Conservation (phyloP, 1,284 basidiomycete genomes). For the Trametes versicolor region DNA sequence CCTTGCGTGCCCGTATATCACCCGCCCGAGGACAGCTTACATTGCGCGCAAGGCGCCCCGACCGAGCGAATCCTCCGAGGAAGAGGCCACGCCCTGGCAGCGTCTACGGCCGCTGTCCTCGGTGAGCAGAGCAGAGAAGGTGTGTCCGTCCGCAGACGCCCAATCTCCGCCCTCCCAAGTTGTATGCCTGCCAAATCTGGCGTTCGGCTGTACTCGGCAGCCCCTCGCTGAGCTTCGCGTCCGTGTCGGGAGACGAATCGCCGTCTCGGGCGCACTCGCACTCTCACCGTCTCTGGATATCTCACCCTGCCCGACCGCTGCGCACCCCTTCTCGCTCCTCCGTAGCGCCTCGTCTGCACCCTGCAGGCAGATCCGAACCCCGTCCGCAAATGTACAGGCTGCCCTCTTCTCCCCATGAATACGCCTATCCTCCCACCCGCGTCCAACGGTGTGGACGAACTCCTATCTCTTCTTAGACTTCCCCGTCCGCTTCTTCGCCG, state of each 20-base stretch:
- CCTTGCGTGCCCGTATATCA: conserved; percentile 2
- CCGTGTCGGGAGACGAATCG: conserved; percentile 10
- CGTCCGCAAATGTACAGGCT: neutral
- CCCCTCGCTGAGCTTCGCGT: conserved; percentile 8
- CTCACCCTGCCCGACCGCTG: neutral
- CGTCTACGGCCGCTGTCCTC: neutral
- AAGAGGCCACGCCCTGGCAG: neutral
- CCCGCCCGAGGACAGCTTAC: conserved; percentile 9
- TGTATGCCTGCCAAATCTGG: conserved; percentile 22
- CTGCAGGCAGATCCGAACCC: conserved; percentile 1
- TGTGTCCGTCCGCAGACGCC: conserved; percentile 12
- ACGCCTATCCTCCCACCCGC: neutral
- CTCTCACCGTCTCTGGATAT: neutral
- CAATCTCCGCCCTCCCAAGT: conserved; percentile 13
- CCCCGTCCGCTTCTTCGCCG: neutral
- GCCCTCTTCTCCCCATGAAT: neutral
- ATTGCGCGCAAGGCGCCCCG: conserved; percentile 4
- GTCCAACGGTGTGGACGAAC: neutral
- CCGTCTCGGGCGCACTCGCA: conserved; percentile 4
- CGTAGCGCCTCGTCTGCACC: neutral
- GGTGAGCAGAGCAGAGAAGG: conserved; percentile 13
- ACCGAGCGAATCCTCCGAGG: conserved; percentile 8
- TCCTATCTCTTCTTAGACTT: conserved; percentile 2
- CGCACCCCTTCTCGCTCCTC: neutral
- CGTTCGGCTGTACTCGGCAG: conserved; percentile 15